phyloP scores from a whole-genome alignment of 2,329 filamentous ascomycete genomes.

The Cercospora janseana region DNA sequence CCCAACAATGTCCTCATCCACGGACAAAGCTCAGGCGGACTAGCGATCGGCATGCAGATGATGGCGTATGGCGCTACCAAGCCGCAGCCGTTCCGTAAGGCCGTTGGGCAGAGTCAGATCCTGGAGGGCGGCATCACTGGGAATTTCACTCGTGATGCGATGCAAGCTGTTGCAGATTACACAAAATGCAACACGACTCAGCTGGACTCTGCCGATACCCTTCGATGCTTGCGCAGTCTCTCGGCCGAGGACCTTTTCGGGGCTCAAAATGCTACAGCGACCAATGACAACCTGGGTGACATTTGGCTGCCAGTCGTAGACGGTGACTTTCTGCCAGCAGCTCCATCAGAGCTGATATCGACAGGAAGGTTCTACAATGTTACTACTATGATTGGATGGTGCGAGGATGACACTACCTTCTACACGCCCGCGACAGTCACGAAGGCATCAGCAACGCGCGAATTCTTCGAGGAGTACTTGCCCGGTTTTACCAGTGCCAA shows the following conservation, averaged over 20 bases:
- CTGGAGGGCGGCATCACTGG: conserved; percentile 51
- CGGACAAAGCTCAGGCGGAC: conserved; percentile 41
- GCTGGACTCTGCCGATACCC: conserved; percentile 43
- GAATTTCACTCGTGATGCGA: conserved; percentile 51
- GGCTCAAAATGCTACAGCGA: conserved; percentile 48
- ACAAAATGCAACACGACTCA: conserved; percentile 46
- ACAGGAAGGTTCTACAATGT: conserved; percentile 43
- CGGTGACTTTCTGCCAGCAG: conserved; percentile 46
- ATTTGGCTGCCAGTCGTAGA: conserved; percentile 54
- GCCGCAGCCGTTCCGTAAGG: conserved; percentile 48
- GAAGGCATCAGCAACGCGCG: conserved; percentile 38
- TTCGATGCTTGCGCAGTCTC: conserved; percentile 50
- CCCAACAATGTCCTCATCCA: conserved; percentile 43
- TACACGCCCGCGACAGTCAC: conserved; percentile 35
- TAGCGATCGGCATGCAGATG: conserved; percentile 43
- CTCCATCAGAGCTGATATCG: conserved; percentile 44
- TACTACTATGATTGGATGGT: conserved; percentile 45
- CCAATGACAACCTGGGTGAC: conserved; percentile 46
- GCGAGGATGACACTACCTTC: conserved; percentile 44
- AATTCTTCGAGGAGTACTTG: conserved; percentile 44
- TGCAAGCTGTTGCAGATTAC: conserved; percentile 44
- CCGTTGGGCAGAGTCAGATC: conserved; percentile 49
- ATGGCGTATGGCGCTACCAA: conserved; percentile 49
- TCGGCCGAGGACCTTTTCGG: conserved; percentile 47
- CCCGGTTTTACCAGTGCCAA: conserved; percentile 37